These are phyloP conservation scores for Xylariales sp. DNA, from an alignment of 2,329 filamentous ascomycete genomes.

Conservation along the genomic window DNA sequence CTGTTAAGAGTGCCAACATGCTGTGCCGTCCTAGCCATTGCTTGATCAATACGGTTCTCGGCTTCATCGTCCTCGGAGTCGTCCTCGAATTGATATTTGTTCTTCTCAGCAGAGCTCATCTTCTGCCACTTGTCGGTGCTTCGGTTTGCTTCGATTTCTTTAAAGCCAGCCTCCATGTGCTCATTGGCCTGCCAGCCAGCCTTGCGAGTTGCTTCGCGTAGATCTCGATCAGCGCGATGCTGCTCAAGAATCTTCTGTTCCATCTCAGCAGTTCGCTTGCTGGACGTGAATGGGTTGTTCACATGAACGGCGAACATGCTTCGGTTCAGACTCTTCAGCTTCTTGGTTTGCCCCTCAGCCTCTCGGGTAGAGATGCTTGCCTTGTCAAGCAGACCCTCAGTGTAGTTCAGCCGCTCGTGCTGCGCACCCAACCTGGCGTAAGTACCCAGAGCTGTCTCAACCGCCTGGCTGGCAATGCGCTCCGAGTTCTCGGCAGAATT, in stretches of 20 bases:
- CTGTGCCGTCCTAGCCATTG: conserved; percentile 62
- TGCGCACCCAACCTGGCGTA: conserved; percentile 72
- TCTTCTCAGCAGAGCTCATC: conserved; percentile 51
- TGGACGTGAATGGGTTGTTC: conserved; percentile 71
- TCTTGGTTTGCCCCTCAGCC: conserved; percentile 74
- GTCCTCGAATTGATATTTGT: conserved; percentile 77
- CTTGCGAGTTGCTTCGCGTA: conserved; percentile 59
- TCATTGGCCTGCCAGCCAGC: conserved; percentile 47
- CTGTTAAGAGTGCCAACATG: conserved; percentile 69
- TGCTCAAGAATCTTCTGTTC: conserved; percentile 68
- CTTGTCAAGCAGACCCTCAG: conserved; percentile 77
- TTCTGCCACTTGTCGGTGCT: conserved; percentile 14
- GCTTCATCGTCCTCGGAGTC: conserved; percentile 40
- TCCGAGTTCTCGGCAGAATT: conserved; percentile 60
- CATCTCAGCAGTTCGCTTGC: conserved; percentile 56
- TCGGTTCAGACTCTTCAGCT: conserved; percentile 79
- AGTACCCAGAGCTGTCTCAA: conserved; percentile 68
- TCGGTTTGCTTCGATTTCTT: conserved; percentile 14
- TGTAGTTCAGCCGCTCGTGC: conserved; percentile 76
- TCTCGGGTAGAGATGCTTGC: conserved; percentile 71
- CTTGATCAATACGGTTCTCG: conserved; percentile 61
- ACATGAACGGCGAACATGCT: conserved; percentile 89
- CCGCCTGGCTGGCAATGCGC: conserved; percentile 61
- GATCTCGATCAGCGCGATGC: conserved; percentile 60
- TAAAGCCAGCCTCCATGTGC: conserved; percentile 49